A percentile compares a stretch with the other conserved stretches of the same genome.
These are phyloP conservation scores for Cephaloascus fragrans DNA, from an alignment of 805 yeast genomes.

Conservation along the genomic window DNA sequence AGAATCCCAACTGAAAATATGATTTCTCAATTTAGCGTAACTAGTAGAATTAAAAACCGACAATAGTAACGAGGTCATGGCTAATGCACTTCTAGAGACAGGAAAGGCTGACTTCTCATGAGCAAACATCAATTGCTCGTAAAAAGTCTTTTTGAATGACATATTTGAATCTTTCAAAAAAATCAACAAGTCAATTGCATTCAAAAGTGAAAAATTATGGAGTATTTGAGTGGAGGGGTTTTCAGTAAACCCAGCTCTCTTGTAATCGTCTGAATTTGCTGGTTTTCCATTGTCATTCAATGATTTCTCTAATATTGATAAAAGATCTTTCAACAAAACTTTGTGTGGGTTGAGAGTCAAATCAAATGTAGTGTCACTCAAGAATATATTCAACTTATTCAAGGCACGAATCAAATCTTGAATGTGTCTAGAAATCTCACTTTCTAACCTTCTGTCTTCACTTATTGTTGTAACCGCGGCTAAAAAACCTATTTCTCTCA, in stretches of 20 bases:
- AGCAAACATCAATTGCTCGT: slow-evolving; percentile 58
- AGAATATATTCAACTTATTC: slow-evolving; percentile 23
- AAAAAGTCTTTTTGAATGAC: slow-evolving; percentile 50
- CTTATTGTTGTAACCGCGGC: slow-evolving; percentile 28
- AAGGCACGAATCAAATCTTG: slow-evolving; percentile 19
- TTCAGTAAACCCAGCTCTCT: slow-evolving; percentile 36
- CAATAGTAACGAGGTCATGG: slow-evolving; percentile 17
- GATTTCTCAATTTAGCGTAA: slow-evolving; percentile 27
- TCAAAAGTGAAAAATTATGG: slow-evolving; percentile 35
- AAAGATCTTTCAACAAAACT: slow-evolving; percentile 27
- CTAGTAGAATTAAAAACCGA: slow-evolving; percentile 5
- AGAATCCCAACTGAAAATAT: slow-evolving; percentile 40
- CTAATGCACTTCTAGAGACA: slow-evolving; percentile 25
- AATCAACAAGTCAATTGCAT: slow-evolving; percentile 42
- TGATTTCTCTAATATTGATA: slow-evolving; percentile 25
- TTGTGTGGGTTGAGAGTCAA: slow-evolving; percentile 27
- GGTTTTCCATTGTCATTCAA: slow-evolving; percentile 31
- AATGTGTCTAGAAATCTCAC: neutral
- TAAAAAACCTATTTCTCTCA: slow-evolving; percentile 38
- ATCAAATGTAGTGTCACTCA: slow-evolving; percentile 24
- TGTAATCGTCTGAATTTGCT: slow-evolving; percentile 31
- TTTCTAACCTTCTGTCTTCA: slow-evolving; percentile 15
- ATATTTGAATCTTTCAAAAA: slow-evolving; percentile 49
- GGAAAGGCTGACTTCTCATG: slow-evolving; percentile 42
- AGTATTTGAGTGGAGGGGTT: slow-evolving; percentile 32